Conservation (phyloP, 2,329 filamentous ascomycete genomes). For the Cercospora sp. region DNA sequence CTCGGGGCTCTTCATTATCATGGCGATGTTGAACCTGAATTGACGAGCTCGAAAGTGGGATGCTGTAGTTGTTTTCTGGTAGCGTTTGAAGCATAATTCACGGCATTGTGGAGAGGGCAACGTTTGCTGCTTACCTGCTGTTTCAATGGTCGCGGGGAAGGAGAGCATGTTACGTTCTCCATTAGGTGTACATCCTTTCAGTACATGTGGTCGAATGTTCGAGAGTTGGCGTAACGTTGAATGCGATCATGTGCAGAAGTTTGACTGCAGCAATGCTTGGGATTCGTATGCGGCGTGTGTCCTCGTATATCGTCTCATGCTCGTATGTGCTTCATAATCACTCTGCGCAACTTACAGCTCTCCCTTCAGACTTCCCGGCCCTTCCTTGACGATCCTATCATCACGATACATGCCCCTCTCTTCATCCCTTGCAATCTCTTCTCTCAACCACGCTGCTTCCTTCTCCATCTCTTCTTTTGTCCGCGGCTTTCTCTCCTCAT, state of each 20-base stretch:
- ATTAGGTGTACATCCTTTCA: background rate
- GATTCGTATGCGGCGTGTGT: background rate
- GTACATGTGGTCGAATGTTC: background rate
- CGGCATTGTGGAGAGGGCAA: background rate
- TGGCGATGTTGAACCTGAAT: background rate
- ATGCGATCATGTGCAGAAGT: background rate
- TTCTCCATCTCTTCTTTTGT: slow-evolving; percentile 72
- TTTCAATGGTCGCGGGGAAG: background rate
- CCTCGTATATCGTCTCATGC: background rate
- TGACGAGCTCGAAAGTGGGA: background rate
- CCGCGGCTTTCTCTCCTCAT: slow-evolving; percentile 63
- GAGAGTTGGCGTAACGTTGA: background rate
- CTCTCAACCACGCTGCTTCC: slow-evolving; percentile 70
- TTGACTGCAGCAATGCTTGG: background rate
- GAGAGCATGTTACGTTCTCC: background rate
- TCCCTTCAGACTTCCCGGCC: background rate
- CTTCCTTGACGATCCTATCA: slow-evolving; percentile 2
- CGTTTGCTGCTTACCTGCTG: slow-evolving; percentile 1
- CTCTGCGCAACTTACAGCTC: background rate
- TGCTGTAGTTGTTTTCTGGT: background rate
- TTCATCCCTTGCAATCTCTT: slow-evolving; percentile 53
- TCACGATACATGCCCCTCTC: background rate
- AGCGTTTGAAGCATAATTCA: slow-evolving; percentile 1
- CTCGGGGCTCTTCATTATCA: background rate
- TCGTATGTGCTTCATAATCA: background rate